Evolutionary conservation across 306 rosid species (phyloP), one percentile per base, ranked within the genome.

Genomic region (Vicia faba): DNA sequence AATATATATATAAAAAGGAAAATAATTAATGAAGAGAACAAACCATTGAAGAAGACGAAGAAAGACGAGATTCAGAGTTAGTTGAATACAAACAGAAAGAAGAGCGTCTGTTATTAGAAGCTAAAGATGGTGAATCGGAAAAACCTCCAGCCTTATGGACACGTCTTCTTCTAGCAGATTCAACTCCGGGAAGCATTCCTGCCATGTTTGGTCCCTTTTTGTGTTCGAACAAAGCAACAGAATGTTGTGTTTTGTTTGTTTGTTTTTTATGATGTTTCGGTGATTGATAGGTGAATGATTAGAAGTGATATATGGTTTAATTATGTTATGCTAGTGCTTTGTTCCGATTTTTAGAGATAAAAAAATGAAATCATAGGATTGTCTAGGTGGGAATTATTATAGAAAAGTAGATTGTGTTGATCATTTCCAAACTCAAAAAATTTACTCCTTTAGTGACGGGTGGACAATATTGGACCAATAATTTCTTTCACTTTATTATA

Each of bases 161-260:
- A 53, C 90, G 61, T 75, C 97, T 80, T 29, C 92, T 83, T 64
- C 97, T 54, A 0, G 97, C 97, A 40, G 84, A 86, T 81, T 91
- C 96, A 43, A 91, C 97, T 66, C 97, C 97, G 2, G 96, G 91
- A 68, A 91, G 91, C 91, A 81, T 88, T 69, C 96, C 96, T 23
- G 96, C 91, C 96, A 88, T 87, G 2, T 20, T 41, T 38, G 19
- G 15, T 4, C 8, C 7, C 5, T n/a, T 57, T 29, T 14, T 19
- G 1, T 39, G 35, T 12, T 19, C 13, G 38, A 51, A 50, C 35
- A 26, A 28, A 8, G 11, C 7, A 38, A 38, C 23, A 41, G 15
- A 53, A 15, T 13, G 4, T n/a, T n/a, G 16, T 12, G n/a, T 20
- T 57, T 8, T 29, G 0, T 25, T 25, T 2, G 20, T 11, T 33